Conservation (phyloP, 352 stramenopile species). For the Globisporangium solare region DNA sequence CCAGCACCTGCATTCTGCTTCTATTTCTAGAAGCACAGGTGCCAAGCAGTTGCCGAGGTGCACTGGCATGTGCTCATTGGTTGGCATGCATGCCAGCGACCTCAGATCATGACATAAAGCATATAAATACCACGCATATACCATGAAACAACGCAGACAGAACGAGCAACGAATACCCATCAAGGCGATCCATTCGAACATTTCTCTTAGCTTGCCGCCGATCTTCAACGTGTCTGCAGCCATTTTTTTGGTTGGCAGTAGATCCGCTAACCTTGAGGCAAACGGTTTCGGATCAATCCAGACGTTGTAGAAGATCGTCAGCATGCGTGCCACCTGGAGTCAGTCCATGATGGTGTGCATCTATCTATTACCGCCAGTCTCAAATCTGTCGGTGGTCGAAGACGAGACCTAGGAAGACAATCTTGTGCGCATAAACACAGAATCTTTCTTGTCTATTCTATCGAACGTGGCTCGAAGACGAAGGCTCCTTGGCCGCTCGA, state of each 20-base stretch:
- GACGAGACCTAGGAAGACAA: neutral
- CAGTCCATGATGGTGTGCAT: neutral
- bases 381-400: neutral
- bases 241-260: neutral
- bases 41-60: too few relatives aligned
- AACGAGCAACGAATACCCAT: too few relatives aligned
- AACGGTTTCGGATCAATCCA: neutral
- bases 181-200: too few relatives aligned
- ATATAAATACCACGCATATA: neutral
- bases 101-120: too few relatives aligned
- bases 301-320: neutral
- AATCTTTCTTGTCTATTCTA: neutral
- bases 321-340: too few relatives aligned
- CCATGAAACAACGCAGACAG: too few relatives aligned
- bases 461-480: neutral
- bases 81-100: too few relatives aligned
- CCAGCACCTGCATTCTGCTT: too few relatives aligned
- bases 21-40: too few relatives aligned
- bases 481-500: conserved; percentile 43
- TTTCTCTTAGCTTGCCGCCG: neutral
- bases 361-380: neutral
- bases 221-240: neutral
- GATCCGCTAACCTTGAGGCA: too few relatives aligned
- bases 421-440: neutral
- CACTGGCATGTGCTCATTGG: too few relatives aligned